Evolutionary conservation across 2,329 filamentous ascomycete species (phyloP), one percentile per base, ranked within the genome.

Genomic region (Zymoseptoria crescenta): DNA sequence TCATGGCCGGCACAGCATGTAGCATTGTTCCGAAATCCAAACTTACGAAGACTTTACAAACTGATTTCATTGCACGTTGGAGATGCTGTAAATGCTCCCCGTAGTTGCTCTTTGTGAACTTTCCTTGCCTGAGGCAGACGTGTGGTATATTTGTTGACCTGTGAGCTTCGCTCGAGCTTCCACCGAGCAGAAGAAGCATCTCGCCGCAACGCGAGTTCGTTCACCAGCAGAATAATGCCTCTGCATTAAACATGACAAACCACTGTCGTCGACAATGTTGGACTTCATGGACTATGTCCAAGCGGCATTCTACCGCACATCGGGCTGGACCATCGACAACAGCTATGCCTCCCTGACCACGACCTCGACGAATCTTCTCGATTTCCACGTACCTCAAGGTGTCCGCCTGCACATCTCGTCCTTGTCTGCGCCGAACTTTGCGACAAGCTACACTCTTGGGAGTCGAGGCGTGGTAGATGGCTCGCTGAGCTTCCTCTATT

Each of bases 211-310:
- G n/a, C 35, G 35, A 45, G 35, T n/a, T 45, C 16, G 13, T 45
- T 45, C 35, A 13, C 35, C 35, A 45, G 35, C 35, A 45, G 35
- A 45, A 45, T 13, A n/a, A 45, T 45, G 35, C 35, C 35, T 45
- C 13, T 16, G 35, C 35, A 13, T 45, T 45, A 6, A 45, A 45
- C 35, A 45, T 45, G 35, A 45, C 35, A 16, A 13, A 13, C 13
- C 35, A 45, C 35, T 45, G 35, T 45, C 58, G 58, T 49, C 19
- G 35, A 52, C 27, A n/a, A 96, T 96, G 92, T 86, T 94, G 78
- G 88, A 92, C 77, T 96, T 96, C 80, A 96, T 96, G 90, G 91
- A 96, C 77, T 93, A 95, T 79, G 87, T 96, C 79, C 91, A 96
- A 77, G 83, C 88, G 77, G 89, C 90, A 70, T 96, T 96, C 77